Percentiles rank a stretch among this genome's conserved stretches.
Conservation (phyloP, 2,329 filamentous ascomycete genomes). For the Trichophyton benhamiae region DNA sequence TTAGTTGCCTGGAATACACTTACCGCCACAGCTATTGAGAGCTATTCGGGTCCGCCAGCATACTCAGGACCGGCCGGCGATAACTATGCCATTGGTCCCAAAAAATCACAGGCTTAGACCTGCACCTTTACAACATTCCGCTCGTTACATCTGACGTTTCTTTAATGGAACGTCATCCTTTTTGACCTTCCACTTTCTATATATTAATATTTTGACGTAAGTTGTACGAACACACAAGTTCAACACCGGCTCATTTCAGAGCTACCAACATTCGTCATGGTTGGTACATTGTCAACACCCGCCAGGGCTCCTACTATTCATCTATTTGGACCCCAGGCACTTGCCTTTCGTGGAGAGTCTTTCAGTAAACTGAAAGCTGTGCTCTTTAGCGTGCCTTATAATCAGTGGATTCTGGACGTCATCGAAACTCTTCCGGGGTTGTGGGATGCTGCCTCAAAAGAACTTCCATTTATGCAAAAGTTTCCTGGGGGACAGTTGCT, state of each 20-base stretch:
- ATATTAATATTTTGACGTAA: conserved; percentile 1
- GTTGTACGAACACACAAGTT: conserved; percentile 2
- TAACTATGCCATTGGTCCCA: conserved; percentile 4
- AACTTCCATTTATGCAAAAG: conserved; percentile 12
- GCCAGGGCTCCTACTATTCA: background rate
- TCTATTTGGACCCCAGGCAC: conserved; percentile 6
- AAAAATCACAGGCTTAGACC: background rate
- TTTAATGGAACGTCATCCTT: background rate
- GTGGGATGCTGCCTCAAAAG: conserved; percentile 11
- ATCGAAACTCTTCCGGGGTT: conserved; percentile 13
- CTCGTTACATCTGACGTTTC: background rate
- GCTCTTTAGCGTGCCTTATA: background rate
- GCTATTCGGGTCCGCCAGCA: background rate
- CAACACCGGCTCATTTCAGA: background rate
- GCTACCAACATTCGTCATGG: background rate
- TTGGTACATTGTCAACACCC: background rate
- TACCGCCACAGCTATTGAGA: background rate
- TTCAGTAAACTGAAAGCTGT: background rate
- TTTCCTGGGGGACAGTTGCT: background rate
- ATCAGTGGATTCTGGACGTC: conserved; percentile 15
- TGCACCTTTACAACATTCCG: background rate
- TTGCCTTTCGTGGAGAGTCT: conserved; percentile 3
- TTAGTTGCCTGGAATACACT: background rate
- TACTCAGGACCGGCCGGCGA: conserved; percentile 2
- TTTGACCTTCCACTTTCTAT: background rate